Evolutionary conservation across 2,329 filamentous ascomycete genomes (phyloP).

Genomic region (Dryadomyces sulphureus): DNA sequence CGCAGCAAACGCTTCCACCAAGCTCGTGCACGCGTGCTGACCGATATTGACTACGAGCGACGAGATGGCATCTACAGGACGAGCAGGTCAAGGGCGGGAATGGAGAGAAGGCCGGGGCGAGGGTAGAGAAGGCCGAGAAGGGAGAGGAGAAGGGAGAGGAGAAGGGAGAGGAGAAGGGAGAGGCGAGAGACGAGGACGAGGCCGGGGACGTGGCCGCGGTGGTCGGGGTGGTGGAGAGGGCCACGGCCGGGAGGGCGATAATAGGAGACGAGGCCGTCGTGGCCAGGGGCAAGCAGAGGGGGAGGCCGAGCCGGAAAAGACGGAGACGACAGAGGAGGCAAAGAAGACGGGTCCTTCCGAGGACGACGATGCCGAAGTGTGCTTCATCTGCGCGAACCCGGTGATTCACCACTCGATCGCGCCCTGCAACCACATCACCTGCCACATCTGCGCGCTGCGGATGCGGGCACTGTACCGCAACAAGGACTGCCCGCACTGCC

Average conservation of each 20-base stretch:
- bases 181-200: constrained; percentile 24
- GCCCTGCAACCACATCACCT: constrained; percentile 92
- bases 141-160: constrained; percentile 16
- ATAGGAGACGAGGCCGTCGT: constrained; percentile 4
- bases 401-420: constrained; percentile 79
- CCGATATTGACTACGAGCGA: too few species aligned
- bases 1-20: too few species aligned
- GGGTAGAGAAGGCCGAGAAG: constrained; percentile 11
- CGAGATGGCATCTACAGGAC: too few species aligned
- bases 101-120: too few species aligned
- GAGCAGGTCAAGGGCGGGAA: too few species aligned
- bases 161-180: constrained; percentile 23
- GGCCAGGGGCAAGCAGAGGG: constrained; percentile 1
- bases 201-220: constrained; percentile 20
- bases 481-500: constrained; percentile 90
- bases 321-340: constrained; percentile 4
- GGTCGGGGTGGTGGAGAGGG: constrained; percentile 19
- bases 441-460: constrained; percentile 85
- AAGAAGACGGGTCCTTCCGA: too few species aligned
- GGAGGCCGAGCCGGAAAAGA: neutral
- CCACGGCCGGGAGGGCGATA: constrained; percentile 2
- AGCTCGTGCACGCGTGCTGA: too few species aligned
- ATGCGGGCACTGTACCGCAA: constrained; percentile 92
- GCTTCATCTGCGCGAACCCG: constrained; percentile 92
- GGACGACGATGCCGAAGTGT: constrained; percentile 58